Conservation (phyloP, 805 yeast genomes). For the Ogataea naganishii region DNA sequence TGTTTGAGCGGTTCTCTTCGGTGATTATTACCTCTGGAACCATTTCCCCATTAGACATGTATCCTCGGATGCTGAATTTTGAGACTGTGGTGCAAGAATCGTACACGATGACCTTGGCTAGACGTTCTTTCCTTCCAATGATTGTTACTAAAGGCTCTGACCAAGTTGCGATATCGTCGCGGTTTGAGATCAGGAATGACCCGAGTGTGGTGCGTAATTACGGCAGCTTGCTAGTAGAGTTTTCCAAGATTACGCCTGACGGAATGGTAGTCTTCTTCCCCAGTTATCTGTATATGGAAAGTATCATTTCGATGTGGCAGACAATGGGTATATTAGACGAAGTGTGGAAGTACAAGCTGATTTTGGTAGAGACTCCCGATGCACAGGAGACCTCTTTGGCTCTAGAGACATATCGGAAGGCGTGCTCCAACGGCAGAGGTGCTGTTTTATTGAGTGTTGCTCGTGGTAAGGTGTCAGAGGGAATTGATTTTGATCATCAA, state of each 20-base stretch:
- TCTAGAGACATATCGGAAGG: conserved; percentile 88
- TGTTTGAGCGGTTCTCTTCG: conserved; percentile 85
- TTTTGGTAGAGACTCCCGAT: conserved; percentile 96
- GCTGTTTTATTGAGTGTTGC: conserved; percentile 95
- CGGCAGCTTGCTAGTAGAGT: conserved; percentile 87
- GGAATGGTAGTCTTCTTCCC: conserved; percentile 98
- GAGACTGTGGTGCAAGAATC: conserved; percentile 92
- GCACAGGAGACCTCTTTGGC: conserved; percentile 97
- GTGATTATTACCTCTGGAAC: conserved; percentile 97
- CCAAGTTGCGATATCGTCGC: conserved; percentile 92
- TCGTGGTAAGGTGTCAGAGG: conserved; percentile 97
- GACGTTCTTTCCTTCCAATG: conserved; percentile 89
- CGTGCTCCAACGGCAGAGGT: conserved; percentile 96
- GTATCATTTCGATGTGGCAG: conserved; percentile 98
- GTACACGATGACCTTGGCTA: conserved; percentile 89
- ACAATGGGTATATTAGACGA: conserved; percentile 96
- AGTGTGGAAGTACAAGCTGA: conserved; percentile 95
- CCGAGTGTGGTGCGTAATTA: conserved; percentile 97
- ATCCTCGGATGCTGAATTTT: conserved; percentile 92
- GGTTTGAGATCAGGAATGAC: conserved; percentile 94
- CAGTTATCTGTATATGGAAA: conserved; percentile 94
- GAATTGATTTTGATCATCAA: conserved; percentile 98
- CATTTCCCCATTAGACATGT: conserved; percentile 97
- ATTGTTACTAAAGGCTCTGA: conserved; percentile 96
- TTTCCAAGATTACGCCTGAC: conserved; percentile 93